These are phyloP conservation scores for Zygosaccharomyces pseudorouxii DNA, from an alignment of 805 yeast species.

Conservation along the genomic window DNA sequence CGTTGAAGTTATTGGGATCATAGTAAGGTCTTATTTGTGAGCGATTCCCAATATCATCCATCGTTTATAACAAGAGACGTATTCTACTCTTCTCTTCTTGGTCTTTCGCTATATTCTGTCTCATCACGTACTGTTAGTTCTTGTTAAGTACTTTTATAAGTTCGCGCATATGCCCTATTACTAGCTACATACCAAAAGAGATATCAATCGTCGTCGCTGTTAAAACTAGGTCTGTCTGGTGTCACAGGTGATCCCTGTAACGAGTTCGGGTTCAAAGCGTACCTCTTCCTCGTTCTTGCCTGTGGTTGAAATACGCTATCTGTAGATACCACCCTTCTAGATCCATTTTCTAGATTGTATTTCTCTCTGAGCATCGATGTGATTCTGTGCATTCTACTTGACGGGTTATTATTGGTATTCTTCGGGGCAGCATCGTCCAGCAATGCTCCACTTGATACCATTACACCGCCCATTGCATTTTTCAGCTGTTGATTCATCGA, in stretches of 20 bases:
- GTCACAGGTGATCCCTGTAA: constrained; percentile 1
- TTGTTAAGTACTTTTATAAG: neutral
- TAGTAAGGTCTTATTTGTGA: constrained; percentile 58
- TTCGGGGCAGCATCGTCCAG: constrained; percentile 3
- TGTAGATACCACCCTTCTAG: constrained; percentile 4
- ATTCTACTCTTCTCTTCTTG: too few relatives aligned
- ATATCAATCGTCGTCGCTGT: constrained; percentile 3
- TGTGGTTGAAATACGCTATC: constrained; percentile 1
- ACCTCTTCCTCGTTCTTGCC: neutral
- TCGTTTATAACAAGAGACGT: neutral
- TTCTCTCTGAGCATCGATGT: constrained; percentile 5
- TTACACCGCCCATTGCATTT: constrained; percentile 2
- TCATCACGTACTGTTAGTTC: neutral
- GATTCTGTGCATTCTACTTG: constrained; percentile 4
- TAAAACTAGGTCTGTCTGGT: neutral
- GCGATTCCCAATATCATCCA: constrained; percentile 16
- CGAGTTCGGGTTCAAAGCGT: neutral
- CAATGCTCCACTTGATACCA: constrained; percentile 4
- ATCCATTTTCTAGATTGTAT: constrained; percentile 3
- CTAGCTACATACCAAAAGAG: constrained; percentile 4
- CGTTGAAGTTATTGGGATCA: constrained; percentile 61
- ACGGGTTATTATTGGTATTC: neutral
- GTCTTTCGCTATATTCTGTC: neutral
- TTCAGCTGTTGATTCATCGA: constrained; percentile 3
- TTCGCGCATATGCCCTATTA: constrained; percentile 1